Conservation (phyloP, 1,284 basidiomycete genomes). For the Entoloma clypeatum region DNA sequence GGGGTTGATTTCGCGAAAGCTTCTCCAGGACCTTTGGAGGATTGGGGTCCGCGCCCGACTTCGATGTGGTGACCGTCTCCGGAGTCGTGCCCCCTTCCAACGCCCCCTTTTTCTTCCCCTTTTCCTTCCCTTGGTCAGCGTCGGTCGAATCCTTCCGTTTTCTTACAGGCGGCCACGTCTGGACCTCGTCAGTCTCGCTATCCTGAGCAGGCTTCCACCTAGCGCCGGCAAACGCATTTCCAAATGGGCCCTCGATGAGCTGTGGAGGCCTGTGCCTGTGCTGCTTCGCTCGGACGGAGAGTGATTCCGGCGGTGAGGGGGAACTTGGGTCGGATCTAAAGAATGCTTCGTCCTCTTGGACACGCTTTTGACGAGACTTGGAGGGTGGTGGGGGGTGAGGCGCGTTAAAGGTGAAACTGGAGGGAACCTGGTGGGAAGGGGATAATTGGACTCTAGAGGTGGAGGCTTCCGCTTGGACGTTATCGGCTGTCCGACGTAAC, state of each 20-base stretch:
- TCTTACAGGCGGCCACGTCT: slow-evolving; percentile 11
- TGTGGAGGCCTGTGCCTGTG: slow-evolving; percentile 18
- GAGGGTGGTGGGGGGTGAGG: neutral
- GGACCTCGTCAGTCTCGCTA: slow-evolving; percentile 2
- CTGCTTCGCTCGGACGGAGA: neutral
- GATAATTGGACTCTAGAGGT: slow-evolving; percentile 15
- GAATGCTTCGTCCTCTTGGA: slow-evolving; percentile 13
- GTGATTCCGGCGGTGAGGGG: slow-evolving; percentile 3
- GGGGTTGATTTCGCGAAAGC: no score
- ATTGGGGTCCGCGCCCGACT: neutral
- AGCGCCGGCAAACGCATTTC: slow-evolving; percentile 17
- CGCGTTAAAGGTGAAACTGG: no score
- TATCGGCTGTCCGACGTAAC: neutral
- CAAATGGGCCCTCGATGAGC: slow-evolving; percentile 23
- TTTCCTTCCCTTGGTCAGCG: slow-evolving; percentile 8
- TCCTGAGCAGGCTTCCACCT: slow-evolving; percentile 1
- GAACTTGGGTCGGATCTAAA: slow-evolving; percentile 12
- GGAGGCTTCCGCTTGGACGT: slow-evolving; percentile 15
- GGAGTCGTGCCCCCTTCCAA: neutral
- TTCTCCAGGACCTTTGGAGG: no score
- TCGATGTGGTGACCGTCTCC: neutral
- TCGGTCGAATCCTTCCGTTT: neutral
- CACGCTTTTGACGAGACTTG: slow-evolving; percentile 9
- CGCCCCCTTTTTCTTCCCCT: slow-evolving; percentile 3
- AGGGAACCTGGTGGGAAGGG: slow-evolving; percentile 1